phyloP scores from a whole-genome alignment of 108 stramenopile genomes.

The Skeletonema potamos region DNA sequence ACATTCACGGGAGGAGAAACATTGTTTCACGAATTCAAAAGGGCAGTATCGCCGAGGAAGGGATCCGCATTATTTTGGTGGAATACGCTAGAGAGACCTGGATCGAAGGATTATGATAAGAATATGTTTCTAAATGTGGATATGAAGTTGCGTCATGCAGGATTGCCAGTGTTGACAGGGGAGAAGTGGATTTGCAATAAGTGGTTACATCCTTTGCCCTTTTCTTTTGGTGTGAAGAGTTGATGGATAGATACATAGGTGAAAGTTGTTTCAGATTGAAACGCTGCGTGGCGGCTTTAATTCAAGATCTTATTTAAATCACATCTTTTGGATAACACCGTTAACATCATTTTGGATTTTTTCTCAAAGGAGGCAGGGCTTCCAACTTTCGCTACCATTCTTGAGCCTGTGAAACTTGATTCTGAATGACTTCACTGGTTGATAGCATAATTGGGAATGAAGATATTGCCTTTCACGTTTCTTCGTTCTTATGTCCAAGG shows the following conservation, averaged over 20 bases:
- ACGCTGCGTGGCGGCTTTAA: not conserved
- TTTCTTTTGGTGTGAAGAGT: slow-evolving; percentile 32
- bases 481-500: not conserved
- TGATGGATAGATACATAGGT: not conserved
- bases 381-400: no score
- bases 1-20: slow-evolving; percentile 43
- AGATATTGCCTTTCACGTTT: not conserved
- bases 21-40: slow-evolving; percentile 35
- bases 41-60: slow-evolving; percentile 17
- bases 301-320: not conserved
- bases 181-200: slow-evolving; percentile 53
- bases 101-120: slow-evolving; percentile 24
- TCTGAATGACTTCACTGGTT: not conserved
- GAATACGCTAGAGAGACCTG: slow-evolving; percentile 52
- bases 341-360: no score
- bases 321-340: no score
- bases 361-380: no score
- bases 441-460: not conserved
- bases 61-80: slow-evolving; percentile 50
- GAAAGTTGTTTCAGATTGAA: not conserved
- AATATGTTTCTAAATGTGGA: slow-evolving; percentile 46
- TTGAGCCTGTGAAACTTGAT: no score
- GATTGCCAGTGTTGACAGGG: slow-evolving; percentile 34
- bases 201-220: slow-evolving; percentile 50
- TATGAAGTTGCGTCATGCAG: slow-evolving; percentile 41